Conservation (phyloP, 768 basidiomycete genomes). For the Megacollybia marginata region DNA sequence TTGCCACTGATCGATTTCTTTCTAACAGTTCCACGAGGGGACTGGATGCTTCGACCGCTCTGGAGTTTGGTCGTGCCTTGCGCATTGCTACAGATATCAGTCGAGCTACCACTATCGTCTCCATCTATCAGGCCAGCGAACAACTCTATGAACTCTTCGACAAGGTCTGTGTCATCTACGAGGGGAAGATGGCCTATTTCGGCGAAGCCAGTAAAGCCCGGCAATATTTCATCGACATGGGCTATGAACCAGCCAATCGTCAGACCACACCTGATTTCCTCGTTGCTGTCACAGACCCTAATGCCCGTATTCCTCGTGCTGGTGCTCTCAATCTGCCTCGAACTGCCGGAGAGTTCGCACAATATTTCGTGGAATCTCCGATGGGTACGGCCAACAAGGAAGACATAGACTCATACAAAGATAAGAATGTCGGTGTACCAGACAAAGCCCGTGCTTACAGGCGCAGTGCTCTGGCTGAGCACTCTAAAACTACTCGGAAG, state of each 20-base stretch:
- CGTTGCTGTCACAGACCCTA: conserved; percentile 54
- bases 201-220: conserved; percentile 59
- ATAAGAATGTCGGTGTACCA: conserved; percentile 35
- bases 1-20: not conserved
- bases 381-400: conserved; percentile 32
- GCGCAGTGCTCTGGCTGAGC: conserved; percentile 42
- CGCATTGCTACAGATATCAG: conserved; percentile 55
- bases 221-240: conserved; percentile 68
- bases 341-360: conserved; percentile 51
- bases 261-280: conserved; percentile 65
- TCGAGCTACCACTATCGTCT: conserved; percentile 59
- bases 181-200: conserved; percentile 68
- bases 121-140: conserved; percentile 81
- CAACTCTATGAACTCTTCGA: conserved; percentile 57
- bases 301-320: conserved; percentile 41
- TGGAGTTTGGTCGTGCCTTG: conserved; percentile 65
- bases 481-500: conserved; percentile 35
- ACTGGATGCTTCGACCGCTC: conserved; percentile 61
- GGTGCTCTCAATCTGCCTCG: conserved; percentile 39
- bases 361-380: conserved; percentile 34
- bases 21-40: conserved; percentile 60
- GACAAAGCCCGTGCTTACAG: conserved; percentile 36
- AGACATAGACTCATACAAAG: conserved; percentile 39
- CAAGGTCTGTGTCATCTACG: conserved; percentile 72
- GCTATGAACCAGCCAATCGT: conserved; percentile 51